These are phyloP conservation scores for Fusarium compactum DNA, from an alignment of 2,329 filamentous ascomycete genomes.

Conservation along the genomic window DNA sequence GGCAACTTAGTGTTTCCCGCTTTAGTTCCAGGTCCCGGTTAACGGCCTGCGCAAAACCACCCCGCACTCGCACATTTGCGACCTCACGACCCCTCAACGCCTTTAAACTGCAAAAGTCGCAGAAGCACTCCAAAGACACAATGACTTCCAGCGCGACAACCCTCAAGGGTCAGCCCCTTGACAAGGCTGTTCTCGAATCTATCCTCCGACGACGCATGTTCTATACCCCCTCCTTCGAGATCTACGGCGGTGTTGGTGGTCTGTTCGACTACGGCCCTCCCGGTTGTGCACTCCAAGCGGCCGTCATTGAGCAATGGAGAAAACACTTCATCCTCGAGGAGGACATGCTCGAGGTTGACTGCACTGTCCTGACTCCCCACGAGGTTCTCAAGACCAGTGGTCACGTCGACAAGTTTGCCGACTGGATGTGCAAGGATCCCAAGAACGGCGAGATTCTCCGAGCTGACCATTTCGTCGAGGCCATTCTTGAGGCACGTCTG, in stretches of 20 bases:
- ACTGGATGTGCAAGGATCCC: constrained; percentile 99
- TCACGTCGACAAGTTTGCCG: constrained; percentile 97
- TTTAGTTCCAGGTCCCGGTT: constrained; percentile 38
- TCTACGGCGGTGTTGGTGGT: constrained; percentile 89
- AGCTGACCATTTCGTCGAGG: constrained; percentile 96
- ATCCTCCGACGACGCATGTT: constrained; percentile 91
- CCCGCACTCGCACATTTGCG: constrained; percentile 48
- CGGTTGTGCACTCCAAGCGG: constrained; percentile 86
- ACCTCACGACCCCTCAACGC: constrained; percentile 49
- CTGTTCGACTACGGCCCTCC: constrained; percentile 95
- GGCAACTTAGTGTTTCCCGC: constrained; percentile 32
- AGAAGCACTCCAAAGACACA: constrained; percentile 41
- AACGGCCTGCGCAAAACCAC: constrained; percentile 43
- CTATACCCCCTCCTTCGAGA: constrained; percentile 95
- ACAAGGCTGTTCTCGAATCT: constrained; percentile 83
- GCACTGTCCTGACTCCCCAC: constrained; percentile 91
- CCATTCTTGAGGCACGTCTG: constrained; percentile 86
- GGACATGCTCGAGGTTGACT: constrained; percentile 96
- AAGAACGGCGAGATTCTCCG: constrained; percentile 97
- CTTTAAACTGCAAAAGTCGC: constrained; percentile 47
- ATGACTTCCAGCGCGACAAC: constrained; percentile 75
- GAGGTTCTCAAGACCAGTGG: constrained; percentile 95
- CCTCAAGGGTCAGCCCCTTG: constrained; percentile 89
- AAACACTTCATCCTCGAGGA: constrained; percentile 94
- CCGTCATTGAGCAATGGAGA: constrained; percentile 89